phyloP scores from a whole-genome alignment of 148 eudicot genomes.

The Fallopia convolvulus region DNA sequence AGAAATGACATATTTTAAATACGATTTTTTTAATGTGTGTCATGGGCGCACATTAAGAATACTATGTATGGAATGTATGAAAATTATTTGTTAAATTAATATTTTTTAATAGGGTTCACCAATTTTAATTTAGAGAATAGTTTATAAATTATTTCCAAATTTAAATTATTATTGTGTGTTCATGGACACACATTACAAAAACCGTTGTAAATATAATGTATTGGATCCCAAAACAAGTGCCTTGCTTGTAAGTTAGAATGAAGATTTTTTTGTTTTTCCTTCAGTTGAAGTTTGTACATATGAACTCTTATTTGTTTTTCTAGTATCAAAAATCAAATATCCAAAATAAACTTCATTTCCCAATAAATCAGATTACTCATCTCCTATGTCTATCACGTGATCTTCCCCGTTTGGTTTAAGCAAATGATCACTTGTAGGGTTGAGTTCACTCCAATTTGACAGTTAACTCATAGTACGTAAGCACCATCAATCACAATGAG shows the following conservation, averaged over 20 bases:
- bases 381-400: conserved; percentile 86
- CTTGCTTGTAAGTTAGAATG: conserved; percentile 94
- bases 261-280: conserved; percentile 35
- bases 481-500: too few relatives aligned
- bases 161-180: too few relatives aligned
- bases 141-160: too few relatives aligned
- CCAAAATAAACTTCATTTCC: conserved; percentile 87
- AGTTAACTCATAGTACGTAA: too few relatives aligned
- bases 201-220: conserved; percentile 58
- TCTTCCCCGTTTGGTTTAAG: conserved; percentile 62
- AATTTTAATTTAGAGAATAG: too few relatives aligned
- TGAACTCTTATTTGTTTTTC: conserved; percentile 40
- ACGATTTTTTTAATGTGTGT: too few relatives aligned
- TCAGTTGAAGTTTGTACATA: conserved; percentile 62
- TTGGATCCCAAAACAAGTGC: conserved; percentile 85
- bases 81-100: too few relatives aligned
- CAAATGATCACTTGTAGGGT: conserved; percentile 42
- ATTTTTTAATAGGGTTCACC: too few relatives aligned
- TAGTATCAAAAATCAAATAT: conserved; percentile 72
- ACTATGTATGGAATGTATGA: too few relatives aligned
- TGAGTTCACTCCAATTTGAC: conserved; percentile 31
- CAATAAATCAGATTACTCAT: conserved; percentile 83
- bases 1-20: too few relatives aligned
- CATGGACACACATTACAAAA: conserved; percentile 76
- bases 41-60: too few relatives aligned